Evolutionary conservation across 345 rosid genomes (phyloP).

Genomic region (Cardiospermum halicacabum): DNA sequence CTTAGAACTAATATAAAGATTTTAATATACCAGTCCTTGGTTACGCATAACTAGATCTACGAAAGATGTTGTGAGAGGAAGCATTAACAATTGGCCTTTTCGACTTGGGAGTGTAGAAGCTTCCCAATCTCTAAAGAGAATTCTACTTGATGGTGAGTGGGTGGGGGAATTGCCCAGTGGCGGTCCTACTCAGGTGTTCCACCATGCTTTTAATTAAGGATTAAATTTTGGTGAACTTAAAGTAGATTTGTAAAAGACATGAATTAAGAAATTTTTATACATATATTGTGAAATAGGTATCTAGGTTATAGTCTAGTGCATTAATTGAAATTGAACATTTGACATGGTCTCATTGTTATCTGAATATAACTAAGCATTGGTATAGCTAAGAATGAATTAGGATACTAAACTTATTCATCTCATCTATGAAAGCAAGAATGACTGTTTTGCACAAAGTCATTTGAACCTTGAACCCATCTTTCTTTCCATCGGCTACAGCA

Average conservation of each 20-base stretch:
- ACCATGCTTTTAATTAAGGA: constrained; percentile 79
- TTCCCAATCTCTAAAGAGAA: constrained; percentile 52
- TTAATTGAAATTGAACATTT: constrained; percentile 8
- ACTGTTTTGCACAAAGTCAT: constrained; percentile 53
- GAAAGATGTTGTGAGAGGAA: constrained; percentile 82
- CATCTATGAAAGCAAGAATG: constrained; percentile 45
- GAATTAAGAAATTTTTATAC: not conserved
- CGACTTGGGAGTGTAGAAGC: constrained; percentile 91
- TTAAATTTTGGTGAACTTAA: constrained; percentile 74
- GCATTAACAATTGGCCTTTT: constrained; percentile 86
- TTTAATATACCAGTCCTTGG: constrained; percentile 56
- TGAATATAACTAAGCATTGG: too few relatives aligned
- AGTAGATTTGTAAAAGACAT: constrained; percentile 34
- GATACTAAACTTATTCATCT: constrained; percentile 53
- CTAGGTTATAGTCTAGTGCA: not conserved
- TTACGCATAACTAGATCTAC: constrained; percentile 60
- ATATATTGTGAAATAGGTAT: not conserved
- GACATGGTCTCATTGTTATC: not conserved
- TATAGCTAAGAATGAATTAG: too few relatives aligned
- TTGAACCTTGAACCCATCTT: constrained; percentile 64
- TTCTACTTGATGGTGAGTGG: constrained; percentile 81
- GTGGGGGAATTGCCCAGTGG: constrained; percentile 64
- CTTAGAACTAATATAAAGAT: constrained; percentile 59
- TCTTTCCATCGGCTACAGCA: constrained; percentile 27
- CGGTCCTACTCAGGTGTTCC: constrained; percentile 67